Evolutionary conservation across 352 stramenopile species (phyloP), one percentile per base, ranked within the genome.

Genomic region (Elongisporangium anandrum): DNA sequence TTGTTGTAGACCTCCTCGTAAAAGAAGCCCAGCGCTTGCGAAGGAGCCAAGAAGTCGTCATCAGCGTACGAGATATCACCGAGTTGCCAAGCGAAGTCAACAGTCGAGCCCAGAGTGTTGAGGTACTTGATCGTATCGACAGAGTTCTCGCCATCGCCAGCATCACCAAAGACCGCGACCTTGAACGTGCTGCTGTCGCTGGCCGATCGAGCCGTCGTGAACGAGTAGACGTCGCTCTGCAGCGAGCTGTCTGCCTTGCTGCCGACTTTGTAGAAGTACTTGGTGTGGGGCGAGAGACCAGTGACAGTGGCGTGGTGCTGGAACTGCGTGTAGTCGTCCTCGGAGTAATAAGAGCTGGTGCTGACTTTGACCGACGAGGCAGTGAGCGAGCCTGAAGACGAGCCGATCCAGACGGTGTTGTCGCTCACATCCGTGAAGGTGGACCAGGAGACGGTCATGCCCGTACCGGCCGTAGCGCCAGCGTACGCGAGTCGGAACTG

Each of bases 401-500:
- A 51, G 23, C 74, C 75, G 21, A 87, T 50, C 80, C 80, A 90
- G 15, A 88, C 65, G 1, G 57, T 57, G 21, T 59, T 75, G 63
- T 87, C 74, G 0, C 52, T 49, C 34, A 85, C 69, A 0, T 68
- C 23, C 16, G 73, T 64, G 54, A 74, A 85, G 1, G 77, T 87
- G 5, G 75, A 72, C 79, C 79, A 89, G 17, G 79, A 89, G 23
- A 87, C 53, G 0, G 73, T 79, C 79, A 89, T 89, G 9, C 51
- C 70, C 4, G 79, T 85, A 17, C 79, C 76, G 2, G 66, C 23
- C 13, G 70, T 56, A 3, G 52, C 61, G 20, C 75, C 77, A 21
- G 80, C 71, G 29, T 75, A 90, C 20, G 80, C 73, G 21, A 87
- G 56, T 55, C 87, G 80, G 15, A 87, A 63, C 56, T 90, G 80